These are phyloP conservation scores for Geoglossum cookeanum DNA, from an alignment of 2,329 filamentous ascomycete genomes.

Conservation along the genomic window DNA sequence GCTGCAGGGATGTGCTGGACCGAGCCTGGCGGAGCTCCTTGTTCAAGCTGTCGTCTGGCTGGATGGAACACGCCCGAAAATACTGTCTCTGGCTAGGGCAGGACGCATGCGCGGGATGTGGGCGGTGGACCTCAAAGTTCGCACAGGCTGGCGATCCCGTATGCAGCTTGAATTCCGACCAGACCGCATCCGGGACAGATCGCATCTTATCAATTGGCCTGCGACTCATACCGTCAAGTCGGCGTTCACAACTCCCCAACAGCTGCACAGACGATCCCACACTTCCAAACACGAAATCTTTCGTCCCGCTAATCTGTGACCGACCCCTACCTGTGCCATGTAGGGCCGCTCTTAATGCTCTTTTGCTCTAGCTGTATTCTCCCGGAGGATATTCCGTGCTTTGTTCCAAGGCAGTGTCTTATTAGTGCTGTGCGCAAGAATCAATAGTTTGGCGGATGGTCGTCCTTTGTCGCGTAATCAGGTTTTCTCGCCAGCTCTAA, in stretches of 20 bases:
- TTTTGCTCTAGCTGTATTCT: too few relatives aligned
- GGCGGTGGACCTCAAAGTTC: not conserved
- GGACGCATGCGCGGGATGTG: slow-evolving; percentile 1
- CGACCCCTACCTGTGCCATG: not conserved
- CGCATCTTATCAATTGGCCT: slow-evolving; percentile 1
- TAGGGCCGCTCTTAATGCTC: too few relatives aligned
- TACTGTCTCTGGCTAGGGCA: not conserved
- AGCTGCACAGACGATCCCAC: not conserved
- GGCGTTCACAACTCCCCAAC: not conserved
- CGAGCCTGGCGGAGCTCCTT: not conserved
- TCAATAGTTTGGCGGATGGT: too few relatives aligned
- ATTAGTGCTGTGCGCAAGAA: too few relatives aligned
- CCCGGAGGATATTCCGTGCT: too few relatives aligned
- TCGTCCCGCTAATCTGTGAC: not conserved
- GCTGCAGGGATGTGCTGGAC: not conserved
- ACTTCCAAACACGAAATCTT: not conserved
- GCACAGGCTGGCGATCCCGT: not conserved
- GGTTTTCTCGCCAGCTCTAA: too few relatives aligned
- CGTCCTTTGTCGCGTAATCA: not conserved
- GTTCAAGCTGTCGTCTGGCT: not conserved
- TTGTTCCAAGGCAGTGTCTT: too few relatives aligned
- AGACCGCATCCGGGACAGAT: not conserved
- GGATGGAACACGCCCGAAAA: not conserved
- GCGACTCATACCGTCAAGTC: not conserved
- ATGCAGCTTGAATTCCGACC: not conserved